Conservation (phyloP, 805 yeast genomes). For the Starmerella kuoi region DNA sequence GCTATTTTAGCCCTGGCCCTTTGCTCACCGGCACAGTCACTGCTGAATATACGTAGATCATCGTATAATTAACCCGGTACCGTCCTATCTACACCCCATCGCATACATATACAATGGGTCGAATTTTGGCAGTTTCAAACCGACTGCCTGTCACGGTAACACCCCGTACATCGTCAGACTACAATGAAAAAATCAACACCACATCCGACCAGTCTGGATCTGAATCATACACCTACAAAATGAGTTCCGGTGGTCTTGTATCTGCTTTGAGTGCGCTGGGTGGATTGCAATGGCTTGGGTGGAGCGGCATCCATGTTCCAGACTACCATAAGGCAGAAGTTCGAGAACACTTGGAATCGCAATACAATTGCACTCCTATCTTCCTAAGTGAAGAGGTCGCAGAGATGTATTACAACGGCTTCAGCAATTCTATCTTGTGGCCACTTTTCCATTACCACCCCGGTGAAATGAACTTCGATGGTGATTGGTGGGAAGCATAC, state of each 20-base stretch:
- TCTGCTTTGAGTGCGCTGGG: conserved; percentile 89
- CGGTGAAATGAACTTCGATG: conserved; percentile 97
- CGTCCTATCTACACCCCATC: too few species aligned
- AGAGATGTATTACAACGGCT: conserved; percentile 92
- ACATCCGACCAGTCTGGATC: conserved; percentile 10
- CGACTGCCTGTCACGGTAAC: conserved; percentile 88
- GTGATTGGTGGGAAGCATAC: conserved; percentile 95
- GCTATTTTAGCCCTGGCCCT: too few species aligned
- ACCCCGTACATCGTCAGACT: conserved; percentile 20
- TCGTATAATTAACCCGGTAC: too few species aligned
- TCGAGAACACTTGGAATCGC: conserved; percentile 52
- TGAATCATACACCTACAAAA: conserved; percentile 51
- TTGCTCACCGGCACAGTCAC: too few species aligned
- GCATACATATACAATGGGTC: too few species aligned
- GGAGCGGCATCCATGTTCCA: conserved; percentile 86
- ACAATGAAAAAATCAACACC: conserved; percentile 33
- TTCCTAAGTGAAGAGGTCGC: conserved; percentile 81
- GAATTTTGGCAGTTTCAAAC: conserved; percentile 80
- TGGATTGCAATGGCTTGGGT: conserved; percentile 79
- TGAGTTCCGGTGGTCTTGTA: conserved; percentile 97
- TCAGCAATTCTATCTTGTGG: conserved; percentile 90
- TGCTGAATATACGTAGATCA: too few species aligned
- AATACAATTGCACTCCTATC: conserved; percentile 84
- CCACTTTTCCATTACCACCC: conserved; percentile 98
- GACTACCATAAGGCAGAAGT: conserved; percentile 59